These are phyloP conservation scores for Rosa multiflora DNA, from an alignment of 306 rosid species.

Conservation along the genomic window DNA sequence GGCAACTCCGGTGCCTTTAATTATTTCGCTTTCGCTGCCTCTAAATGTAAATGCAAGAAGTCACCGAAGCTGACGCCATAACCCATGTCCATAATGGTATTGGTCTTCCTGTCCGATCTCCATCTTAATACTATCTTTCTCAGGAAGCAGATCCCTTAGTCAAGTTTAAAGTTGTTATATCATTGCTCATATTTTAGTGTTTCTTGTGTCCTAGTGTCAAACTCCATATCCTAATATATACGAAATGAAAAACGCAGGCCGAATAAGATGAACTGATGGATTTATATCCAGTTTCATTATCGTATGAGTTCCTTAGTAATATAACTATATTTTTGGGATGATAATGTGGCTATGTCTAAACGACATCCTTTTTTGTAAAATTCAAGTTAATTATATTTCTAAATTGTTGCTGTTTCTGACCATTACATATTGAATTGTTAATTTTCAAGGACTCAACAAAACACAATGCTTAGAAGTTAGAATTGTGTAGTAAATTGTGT, in stretches of 20 bases:
- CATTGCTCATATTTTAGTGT: not conserved
- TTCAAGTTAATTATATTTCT: not conserved
- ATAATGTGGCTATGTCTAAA: not conserved
- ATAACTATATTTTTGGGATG: not conserved
- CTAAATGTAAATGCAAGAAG: not conserved
- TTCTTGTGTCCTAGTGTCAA: not conserved
- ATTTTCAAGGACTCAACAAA: too few relatives aligned
- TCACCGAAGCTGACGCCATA: not conserved
- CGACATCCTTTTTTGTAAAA: too few relatives aligned
- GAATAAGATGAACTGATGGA: not conserved
- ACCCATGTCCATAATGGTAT: not conserved
- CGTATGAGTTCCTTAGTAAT: not conserved
- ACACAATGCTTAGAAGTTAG: too few relatives aligned
- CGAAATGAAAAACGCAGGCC: not conserved
- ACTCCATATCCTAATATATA: not conserved
- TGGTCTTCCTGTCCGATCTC: not conserved
- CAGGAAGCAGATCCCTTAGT: not conserved
- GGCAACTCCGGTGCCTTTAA: not conserved
- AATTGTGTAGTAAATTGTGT: too few relatives aligned
- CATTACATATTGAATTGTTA: too few relatives aligned
- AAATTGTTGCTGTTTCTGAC: too few relatives aligned
- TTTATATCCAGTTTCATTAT: not conserved
- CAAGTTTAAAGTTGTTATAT: not conserved
- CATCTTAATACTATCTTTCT: not conserved
- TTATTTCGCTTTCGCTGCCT: not conserved